Evolutionary conservation across 129 eudicot species (phyloP).

Genomic region (Chrysanthemum seticuspe): DNA sequence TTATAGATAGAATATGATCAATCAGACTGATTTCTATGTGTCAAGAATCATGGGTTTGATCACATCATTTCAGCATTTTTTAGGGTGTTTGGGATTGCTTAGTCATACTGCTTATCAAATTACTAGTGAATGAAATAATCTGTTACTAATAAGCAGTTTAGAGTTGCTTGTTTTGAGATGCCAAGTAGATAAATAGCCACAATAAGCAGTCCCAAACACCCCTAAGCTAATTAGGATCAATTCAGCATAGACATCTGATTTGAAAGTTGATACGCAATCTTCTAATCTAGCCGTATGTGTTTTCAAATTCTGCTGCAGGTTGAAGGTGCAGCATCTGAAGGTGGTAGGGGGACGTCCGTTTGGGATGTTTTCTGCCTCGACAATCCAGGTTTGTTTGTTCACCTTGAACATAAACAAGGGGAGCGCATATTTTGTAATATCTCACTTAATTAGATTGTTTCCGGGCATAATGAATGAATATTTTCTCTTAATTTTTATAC

Average conservation of each 20-base stretch:
- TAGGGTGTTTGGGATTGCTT: too few relatives aligned
- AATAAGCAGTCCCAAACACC: too few relatives aligned
- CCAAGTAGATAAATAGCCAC: too few relatives aligned
- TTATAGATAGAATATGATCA: too few relatives aligned
- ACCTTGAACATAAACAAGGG: background rate
- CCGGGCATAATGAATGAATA: background rate
- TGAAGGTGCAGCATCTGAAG: slow-evolving; percentile 48
- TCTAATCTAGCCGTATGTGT: background rate
- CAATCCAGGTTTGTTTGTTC: slow-evolving; percentile 28
- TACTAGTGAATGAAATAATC: too few relatives aligned
- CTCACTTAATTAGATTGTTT: background rate
- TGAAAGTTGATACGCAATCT: background rate
- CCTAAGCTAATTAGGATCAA: too few relatives aligned
- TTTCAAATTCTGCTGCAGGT: slow-evolving; percentile 12
- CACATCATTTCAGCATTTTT: too few relatives aligned
- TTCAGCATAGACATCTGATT: background rate
- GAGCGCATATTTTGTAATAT: background rate
- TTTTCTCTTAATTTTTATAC: background rate
- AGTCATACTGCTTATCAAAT: too few relatives aligned
- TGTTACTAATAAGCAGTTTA: too few relatives aligned
- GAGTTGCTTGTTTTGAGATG: too few relatives aligned
- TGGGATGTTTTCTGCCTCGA: slow-evolving; percentile 45
- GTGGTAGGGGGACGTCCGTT: slow-evolving; percentile 38
- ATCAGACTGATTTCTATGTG: background rate
- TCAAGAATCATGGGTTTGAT: slow-evolving; percentile 5